Percentiles rank a stretch among this genome's conserved stretches.
Conservation (phyloP, 2,329 filamentous ascomycete genomes). For the Aspergillus pseudonomiae region DNA sequence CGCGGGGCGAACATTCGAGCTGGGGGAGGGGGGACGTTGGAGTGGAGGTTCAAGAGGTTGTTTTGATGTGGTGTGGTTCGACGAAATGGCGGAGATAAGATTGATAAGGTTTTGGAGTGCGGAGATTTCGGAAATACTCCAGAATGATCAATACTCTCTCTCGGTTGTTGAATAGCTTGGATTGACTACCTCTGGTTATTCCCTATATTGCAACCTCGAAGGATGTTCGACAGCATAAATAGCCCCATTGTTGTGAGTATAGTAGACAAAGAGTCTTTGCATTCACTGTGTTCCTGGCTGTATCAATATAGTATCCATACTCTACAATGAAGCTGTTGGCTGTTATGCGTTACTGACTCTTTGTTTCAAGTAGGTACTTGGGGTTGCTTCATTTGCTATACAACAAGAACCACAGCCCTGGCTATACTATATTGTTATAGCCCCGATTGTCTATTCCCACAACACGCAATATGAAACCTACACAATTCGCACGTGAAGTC, state of each 20-base stretch:
- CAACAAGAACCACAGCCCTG: not conserved
- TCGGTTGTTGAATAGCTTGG: too few species aligned
- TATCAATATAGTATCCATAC: not conserved
- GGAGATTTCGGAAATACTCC: not conserved
- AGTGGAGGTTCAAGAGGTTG: not conserved
- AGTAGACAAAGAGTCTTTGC: not conserved
- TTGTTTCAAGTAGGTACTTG: not conserved
- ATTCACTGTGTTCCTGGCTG: not conserved
- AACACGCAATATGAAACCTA: not conserved
- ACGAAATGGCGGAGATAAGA: not conserved
- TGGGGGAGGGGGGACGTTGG: not conserved
- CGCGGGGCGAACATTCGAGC: slow-evolving; percentile 2
- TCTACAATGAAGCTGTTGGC: not conserved
- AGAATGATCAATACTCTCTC: too few species aligned
- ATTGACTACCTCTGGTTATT: too few species aligned
- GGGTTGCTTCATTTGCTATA: not conserved
- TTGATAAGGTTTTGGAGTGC: not conserved
- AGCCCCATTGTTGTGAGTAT: too few species aligned
- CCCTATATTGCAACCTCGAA: too few species aligned
- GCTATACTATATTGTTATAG: not conserved
- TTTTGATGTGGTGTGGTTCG: not conserved
- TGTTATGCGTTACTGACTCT: not conserved
- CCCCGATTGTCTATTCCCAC: too few species aligned
- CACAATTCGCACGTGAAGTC: not conserved
- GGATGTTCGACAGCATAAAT: too few species aligned